Conservation (phyloP, 140 eudicot species). For the Flaveria floridana region DNA sequence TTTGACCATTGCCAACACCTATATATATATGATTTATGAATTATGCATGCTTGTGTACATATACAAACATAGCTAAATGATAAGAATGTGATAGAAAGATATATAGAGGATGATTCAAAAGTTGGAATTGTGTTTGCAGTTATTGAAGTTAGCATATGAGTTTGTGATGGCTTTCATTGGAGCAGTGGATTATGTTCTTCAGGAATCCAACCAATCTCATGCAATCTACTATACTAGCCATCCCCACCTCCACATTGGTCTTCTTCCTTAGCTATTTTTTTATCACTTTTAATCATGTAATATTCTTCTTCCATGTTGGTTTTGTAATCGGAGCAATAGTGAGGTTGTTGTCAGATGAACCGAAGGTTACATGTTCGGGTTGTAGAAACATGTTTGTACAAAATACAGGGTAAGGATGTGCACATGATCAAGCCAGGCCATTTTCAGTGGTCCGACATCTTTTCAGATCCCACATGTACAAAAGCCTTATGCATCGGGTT, state of each 20-base stretch:
- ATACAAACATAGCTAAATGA: neutral
- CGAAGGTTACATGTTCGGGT: no score
- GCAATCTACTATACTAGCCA: slow-evolving; percentile 20
- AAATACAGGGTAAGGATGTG: no score
- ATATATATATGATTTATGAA: neutral
- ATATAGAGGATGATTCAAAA: slow-evolving; percentile 31
- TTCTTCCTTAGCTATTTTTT: slow-evolving; percentile 35
- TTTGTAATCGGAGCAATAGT: no score
- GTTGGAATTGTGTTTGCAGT: slow-evolving; percentile 33
- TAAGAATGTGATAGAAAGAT: neutral
- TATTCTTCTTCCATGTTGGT: neutral
- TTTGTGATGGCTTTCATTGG: slow-evolving; percentile 29
- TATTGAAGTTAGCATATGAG: slow-evolving; percentile 38
- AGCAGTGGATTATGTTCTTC: slow-evolving; percentile 36
- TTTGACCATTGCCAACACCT: slow-evolving; percentile 17
- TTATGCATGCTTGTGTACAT: neutral
- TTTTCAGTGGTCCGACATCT: no score
- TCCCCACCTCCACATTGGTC: slow-evolving; percentile 30
- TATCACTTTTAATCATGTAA: neutral
- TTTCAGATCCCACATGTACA: no score
- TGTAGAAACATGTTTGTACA: no score
- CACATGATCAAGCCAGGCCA: no score
- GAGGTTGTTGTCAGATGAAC: no score
- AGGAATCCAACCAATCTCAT: slow-evolving; percentile 16
- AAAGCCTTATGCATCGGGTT: neutral